A percentile compares a stretch with the other conserved stretches of the same genome.
phyloP scores from a whole-genome alignment of 192 early-diverging fungal genomes.

The Gigaspora rosea region DNA sequence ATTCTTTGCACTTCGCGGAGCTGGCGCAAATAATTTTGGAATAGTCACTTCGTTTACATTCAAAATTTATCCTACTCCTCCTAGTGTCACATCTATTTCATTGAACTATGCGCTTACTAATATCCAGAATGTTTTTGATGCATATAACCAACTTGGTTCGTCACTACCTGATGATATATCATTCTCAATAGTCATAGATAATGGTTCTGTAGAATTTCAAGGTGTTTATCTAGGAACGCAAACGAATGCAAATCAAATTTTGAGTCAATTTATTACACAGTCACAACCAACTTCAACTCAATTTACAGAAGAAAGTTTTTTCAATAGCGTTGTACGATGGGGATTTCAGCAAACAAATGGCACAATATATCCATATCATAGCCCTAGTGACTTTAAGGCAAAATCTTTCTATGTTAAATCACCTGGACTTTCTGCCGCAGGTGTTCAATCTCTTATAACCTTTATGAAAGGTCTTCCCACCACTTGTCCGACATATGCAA shows the following conservation, averaged over 20 bases:
- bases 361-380: neutral
- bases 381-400: constrained; percentile 35
- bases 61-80: constrained; percentile 33
- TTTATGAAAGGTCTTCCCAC: constrained; percentile 30
- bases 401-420: constrained; percentile 36
- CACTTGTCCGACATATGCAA: constrained; percentile 13
- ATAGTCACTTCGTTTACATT: constrained; percentile 48
- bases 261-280: neutral
- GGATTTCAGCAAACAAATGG: constrained; percentile 12
- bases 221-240: constrained; percentile 41
- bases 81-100: constrained; percentile 40
- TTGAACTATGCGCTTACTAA: constrained; percentile 33
- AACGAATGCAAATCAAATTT: constrained; percentile 11
- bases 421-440: constrained; percentile 33
- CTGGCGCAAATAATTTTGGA: constrained; percentile 53
- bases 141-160: constrained; percentile 27
- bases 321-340: constrained; percentile 39
- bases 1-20: constrained; percentile 66
- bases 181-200: constrained; percentile 29
- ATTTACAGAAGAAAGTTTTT: constrained; percentile 31
- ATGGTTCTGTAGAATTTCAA: constrained; percentile 26
- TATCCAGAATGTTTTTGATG: constrained; percentile 32
- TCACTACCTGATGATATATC: constrained; percentile 36
- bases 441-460: constrained; percentile 23
- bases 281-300: neutral